phyloP scores from a whole-genome alignment of 192 early-diverging fungal species.

The Linnemannia hyalina region DNA sequence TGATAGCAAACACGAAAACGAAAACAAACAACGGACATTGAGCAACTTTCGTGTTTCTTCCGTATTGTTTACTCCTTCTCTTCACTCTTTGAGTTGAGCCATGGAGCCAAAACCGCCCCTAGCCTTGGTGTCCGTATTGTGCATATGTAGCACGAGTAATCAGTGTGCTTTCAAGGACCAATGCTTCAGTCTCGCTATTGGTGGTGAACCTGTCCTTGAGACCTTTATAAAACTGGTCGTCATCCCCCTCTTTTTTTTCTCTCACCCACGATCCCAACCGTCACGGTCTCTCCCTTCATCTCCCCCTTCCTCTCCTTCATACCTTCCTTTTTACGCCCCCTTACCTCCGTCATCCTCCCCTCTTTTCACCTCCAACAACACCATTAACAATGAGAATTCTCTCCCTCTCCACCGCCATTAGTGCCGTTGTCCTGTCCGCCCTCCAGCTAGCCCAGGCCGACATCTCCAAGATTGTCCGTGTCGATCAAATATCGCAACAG shows the following conservation, averaged over 20 bases:
- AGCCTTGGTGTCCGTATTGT: not conserved
- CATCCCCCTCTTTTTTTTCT: not conserved
- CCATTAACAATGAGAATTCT: conserved; percentile 28
- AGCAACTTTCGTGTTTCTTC: not conserved
- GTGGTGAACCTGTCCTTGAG: not conserved
- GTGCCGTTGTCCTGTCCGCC: conserved; percentile 5
- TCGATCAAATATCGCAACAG: conserved; percentile 55
- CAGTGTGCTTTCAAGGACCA: too few relatives aligned
- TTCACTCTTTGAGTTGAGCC: not conserved
- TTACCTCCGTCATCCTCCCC: not conserved
- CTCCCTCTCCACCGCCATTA: conserved; percentile 25
- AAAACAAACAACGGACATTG: not conserved
- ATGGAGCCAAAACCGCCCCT: not conserved
- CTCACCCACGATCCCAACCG: not conserved
- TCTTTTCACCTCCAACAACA: not conserved
- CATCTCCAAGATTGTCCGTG: conserved; percentile 58
- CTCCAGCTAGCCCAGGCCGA: conserved; percentile 23
- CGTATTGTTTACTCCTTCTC: not conserved
- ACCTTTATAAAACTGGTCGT: not conserved
- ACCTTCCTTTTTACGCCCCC: not conserved
- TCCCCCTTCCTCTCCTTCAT: not conserved
- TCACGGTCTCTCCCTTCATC: not conserved
- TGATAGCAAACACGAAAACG: not conserved
- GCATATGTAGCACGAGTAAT: too few relatives aligned
- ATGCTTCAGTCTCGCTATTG: not conserved